A percentile compares a stretch with the other conserved stretches of the same genome.
Conservation (phyloP, 305 asterid species). For the Fraxinus floribunda region DNA sequence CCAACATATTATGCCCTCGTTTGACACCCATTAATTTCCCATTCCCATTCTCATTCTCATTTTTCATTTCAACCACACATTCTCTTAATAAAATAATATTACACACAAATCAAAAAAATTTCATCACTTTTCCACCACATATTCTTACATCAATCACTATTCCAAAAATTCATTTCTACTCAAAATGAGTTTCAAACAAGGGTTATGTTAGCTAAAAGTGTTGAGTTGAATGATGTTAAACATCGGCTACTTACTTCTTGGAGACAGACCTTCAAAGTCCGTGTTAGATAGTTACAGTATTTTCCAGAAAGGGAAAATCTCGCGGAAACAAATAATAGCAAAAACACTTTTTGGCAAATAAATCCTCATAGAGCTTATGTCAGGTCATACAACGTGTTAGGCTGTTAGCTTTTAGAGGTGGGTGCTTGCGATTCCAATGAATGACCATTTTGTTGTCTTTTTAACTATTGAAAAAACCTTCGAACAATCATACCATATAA, state of each 20-base stretch:
- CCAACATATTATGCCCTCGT: not conserved
- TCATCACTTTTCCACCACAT: too few species aligned
- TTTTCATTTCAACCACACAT: too few species aligned
- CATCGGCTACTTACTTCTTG: not conserved
- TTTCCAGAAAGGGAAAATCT: not conserved
- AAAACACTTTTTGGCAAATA: not conserved
- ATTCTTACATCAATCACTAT: too few species aligned
- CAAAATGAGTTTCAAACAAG: too few species aligned
- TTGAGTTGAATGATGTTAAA: not conserved
- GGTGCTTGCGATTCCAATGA: not conserved
- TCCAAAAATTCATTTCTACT: too few species aligned
- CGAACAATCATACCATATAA: not conserved
- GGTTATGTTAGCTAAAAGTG: not conserved
- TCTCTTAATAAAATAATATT: too few species aligned
- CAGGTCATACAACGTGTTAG: not conserved
- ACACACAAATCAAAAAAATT: too few species aligned
- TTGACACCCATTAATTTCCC: too few species aligned
- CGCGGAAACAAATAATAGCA: not conserved
- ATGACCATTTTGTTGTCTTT: not conserved
- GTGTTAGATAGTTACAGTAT: not conserved
- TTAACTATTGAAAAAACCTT: not conserved
- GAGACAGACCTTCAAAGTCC: not conserved
- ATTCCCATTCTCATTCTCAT: too few species aligned
- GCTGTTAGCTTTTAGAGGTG: not conserved
- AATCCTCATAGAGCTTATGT: not conserved